Evolutionary conservation across 163 green algal species (phyloP), one percentile per base, ranked within the genome.

Genomic region (Chlorella variabilis): DNA sequence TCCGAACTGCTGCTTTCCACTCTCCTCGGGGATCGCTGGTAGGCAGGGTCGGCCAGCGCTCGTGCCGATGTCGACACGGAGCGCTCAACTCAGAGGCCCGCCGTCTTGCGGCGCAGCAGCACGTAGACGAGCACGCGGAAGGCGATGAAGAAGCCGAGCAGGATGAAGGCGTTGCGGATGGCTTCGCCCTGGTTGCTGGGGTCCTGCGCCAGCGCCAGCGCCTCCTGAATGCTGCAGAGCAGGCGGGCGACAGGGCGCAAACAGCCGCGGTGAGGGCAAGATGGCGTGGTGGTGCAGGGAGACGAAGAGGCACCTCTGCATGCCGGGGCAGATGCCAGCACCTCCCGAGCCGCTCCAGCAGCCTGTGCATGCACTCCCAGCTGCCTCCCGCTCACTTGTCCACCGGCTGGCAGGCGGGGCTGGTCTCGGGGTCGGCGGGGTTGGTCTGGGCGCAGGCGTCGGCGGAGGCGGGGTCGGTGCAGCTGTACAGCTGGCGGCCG

Each of bases 61-160:
- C 25, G 15, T n/a, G 13, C 51, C 51, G 25, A n/a, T n/a, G n/a
- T n/a, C n/a, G n/a, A n/a, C n/a, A n/a, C n/a, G n/a, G n/a, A n/a
- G n/a, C n/a, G n/a, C n/a, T n/a, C n/a, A n/a, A n/a, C 70, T 77
- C 70, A 80, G 38, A 71, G 39, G 38, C 73, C 18, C 3, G 75
- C 29, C 4, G 89, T 93, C 54, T 89, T 90, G 27, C 49, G 59
- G 25, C 88, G 71, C 48, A 93, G 82, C 34, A 85, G 77, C 36
- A 89, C 65, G 73, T 93, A 93, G 20, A 90, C 73, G 20, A 80
- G 27, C 20, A 81, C 11, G n/a, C 89, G 78, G n/a, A 92, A 82
- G 42, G 84, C 38, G 8, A 87, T 18, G 2, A 91, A 77, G 27
- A 83, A 84, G 56, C 51, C 86, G 7, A 92, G 67, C 17, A 92